Percentiles rank a stretch among this genome's conserved stretches.
phyloP scores from a whole-genome alignment of 129 eudicot species.

The Helianthus annuus region HanXRQr2.0-SUNRISE NC_035436.2:151748423-151748922 shows the following conservation, averaged over 20 bases:
- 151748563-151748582: constrained; percentile 88
- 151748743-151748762: constrained; percentile 21
- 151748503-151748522: neutral
- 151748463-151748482: neutral
- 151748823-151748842: neutral
- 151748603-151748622: constrained; percentile 24
- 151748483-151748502: no score
- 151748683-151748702: constrained; percentile 26
- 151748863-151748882: neutral
- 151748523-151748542: neutral
- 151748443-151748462: constrained; percentile 38
- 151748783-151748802: constrained; percentile 5
- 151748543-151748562: constrained; percentile 64
- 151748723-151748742: constrained; percentile 19
- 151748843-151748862: neutral
- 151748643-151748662: constrained; percentile 1
- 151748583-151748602: constrained; percentile 68
- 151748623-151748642: constrained; percentile 13
- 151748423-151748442: constrained; percentile 76
- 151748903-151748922: neutral
- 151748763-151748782: constrained; percentile 13
- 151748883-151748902: neutral
- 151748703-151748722: constrained; percentile 18
- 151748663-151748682: neutral
- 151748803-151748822: neutral